Percentiles rank a stretch among this genome's conserved stretches.
These are phyloP conservation scores for Bipolaris oryzae DNA, from an alignment of 2,329 filamentous ascomycete species.

Conservation along the genomic window DNA sequence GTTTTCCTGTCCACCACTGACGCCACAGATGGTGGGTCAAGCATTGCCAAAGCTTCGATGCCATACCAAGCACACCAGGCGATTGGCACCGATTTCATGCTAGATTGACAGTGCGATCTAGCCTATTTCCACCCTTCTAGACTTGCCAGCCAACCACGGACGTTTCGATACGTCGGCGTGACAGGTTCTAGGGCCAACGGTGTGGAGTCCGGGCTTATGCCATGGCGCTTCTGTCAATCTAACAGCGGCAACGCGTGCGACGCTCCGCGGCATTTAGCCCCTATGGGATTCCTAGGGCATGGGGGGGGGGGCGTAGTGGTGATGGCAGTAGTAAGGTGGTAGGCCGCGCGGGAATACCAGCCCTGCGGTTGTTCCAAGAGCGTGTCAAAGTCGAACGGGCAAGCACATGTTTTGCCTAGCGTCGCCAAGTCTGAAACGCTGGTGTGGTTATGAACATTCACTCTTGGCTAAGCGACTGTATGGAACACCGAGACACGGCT, in stretches of 20 bases:
- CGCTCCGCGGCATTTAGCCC: constrained; percentile 1
- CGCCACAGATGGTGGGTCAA: constrained; percentile 12
- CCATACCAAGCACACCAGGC: background rate
- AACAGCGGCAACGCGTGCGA: background rate
- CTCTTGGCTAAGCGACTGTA: constrained; percentile 35
- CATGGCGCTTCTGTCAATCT: background rate
- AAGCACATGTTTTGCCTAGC: constrained; percentile 27
- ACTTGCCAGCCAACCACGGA: background rate
- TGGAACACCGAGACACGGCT: constrained; percentile 30
- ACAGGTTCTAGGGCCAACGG: background rate
- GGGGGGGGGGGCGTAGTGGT: constrained; percentile 11
- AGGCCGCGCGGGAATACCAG: too few relatives aligned
- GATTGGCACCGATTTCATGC: constrained; percentile 5
- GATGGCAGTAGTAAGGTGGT: background rate
- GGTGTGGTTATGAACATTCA: constrained; percentile 36
- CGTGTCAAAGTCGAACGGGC: constrained; percentile 31
- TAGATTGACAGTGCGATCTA: background rate
- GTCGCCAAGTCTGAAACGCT: constrained; percentile 46
- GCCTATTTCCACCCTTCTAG: background rate
- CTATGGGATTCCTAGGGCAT: background rate
- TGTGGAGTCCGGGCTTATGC: background rate
- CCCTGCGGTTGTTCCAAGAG: constrained; percentile 28
- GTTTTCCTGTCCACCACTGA: constrained; percentile 23
- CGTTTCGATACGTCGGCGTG: background rate
- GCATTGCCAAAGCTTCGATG: constrained; percentile 11